Conservation (phyloP, 2,329 filamentous ascomycete genomes). For the Microcyclospora tardicrescens region DNA sequence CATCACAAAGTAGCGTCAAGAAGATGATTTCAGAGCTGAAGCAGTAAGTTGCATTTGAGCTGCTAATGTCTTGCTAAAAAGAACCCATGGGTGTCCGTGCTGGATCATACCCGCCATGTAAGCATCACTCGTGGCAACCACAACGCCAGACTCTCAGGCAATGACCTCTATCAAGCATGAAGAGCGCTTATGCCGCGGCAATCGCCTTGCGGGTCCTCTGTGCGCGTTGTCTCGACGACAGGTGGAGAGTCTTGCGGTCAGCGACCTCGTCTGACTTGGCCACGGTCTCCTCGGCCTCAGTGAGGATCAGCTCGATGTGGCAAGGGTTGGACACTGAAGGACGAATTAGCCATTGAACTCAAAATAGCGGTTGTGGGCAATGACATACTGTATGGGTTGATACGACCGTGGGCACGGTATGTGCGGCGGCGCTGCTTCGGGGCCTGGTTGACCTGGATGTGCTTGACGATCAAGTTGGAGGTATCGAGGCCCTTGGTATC, state of each 20-base stretch:
- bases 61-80: too few species aligned
- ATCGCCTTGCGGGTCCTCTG: constrained; percentile 48
- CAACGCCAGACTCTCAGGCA: too few species aligned
- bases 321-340: constrained; percentile 90
- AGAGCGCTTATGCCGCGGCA: constrained; percentile 26
- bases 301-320: constrained; percentile 99
- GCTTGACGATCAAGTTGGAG: constrained; percentile 95
- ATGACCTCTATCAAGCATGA: too few species aligned
- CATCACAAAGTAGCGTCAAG: too few species aligned
- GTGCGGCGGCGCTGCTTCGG: constrained; percentile 98
- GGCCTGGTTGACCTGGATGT: constrained; percentile 99
- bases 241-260: constrained; percentile 43
- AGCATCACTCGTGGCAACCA: too few species aligned
- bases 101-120: too few species aligned
- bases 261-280: constrained; percentile 68
- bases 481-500: constrained; percentile 97
- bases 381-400: constrained; percentile 51
- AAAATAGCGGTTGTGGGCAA: neutral
- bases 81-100: too few species aligned
- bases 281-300: constrained; percentile 91
- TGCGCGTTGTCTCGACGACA: constrained; percentile 89
- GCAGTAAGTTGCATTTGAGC: too few species aligned
- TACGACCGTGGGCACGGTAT: constrained; percentile 97
- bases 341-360: constrained; percentile 1
- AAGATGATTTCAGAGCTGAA: too few species aligned